Conservation (phyloP, 257 asterid species). For the Capsicum baccatum region DNA sequence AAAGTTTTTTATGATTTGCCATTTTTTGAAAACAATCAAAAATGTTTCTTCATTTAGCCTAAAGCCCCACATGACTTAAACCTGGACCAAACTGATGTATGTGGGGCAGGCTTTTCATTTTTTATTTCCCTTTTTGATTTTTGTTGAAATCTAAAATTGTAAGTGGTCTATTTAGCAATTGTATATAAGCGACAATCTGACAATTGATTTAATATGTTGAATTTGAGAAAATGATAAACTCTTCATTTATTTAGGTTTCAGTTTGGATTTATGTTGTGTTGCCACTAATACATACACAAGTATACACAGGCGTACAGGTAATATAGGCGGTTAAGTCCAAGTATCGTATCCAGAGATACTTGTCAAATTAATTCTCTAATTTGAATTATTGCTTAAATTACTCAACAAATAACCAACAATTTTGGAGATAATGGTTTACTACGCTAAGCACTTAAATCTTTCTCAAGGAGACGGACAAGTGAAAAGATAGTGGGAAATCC, state of each 20-base stretch:
- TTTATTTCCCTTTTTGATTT: background rate
- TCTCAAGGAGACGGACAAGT: too few species aligned
- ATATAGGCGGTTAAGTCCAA: too few species aligned
- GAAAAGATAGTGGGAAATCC: too few species aligned
- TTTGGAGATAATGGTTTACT: too few species aligned
- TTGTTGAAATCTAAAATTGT: conserved; percentile 15
- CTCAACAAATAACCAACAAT: too few species aligned
- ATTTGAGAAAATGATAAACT: background rate
- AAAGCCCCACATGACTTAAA: conserved; percentile 8
- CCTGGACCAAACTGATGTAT: background rate
- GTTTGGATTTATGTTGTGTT: background rate
- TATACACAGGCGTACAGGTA: too few species aligned
- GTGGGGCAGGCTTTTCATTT: background rate
- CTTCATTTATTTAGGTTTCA: background rate
- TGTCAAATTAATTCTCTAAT: too few species aligned
- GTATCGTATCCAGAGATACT: too few species aligned
- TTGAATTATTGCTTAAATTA: too few species aligned
- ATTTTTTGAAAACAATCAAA: too few species aligned
- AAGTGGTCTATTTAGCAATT: conserved; percentile 27
- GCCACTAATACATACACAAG: too few species aligned
- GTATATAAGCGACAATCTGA: conserved; percentile 24
- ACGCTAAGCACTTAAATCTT: too few species aligned
- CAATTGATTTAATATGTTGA: conserved; percentile 20
- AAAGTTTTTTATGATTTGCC: background rate
- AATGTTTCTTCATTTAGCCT: background rate